Conservation (phyloP, 2,329 filamentous ascomycete genomes). For the Berkeleyomyces basicola region DNA sequence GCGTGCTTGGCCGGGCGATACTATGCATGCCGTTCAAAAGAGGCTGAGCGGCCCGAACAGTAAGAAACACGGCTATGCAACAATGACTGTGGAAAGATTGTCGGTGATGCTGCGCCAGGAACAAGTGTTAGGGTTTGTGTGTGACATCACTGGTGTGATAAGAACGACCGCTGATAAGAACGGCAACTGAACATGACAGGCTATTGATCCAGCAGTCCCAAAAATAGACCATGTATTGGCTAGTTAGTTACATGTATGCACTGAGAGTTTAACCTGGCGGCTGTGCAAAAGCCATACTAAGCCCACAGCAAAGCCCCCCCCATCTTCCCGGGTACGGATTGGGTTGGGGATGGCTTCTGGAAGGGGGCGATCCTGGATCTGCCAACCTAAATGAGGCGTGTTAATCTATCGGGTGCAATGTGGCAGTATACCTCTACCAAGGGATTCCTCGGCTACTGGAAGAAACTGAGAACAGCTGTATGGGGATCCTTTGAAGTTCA, state of each 20-base stretch:
- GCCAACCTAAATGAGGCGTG: not conserved
- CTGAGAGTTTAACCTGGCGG: too few relatives aligned
- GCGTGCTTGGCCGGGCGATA: not conserved
- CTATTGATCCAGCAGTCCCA: too few relatives aligned
- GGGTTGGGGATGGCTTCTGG: not conserved
- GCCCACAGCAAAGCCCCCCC: too few relatives aligned
- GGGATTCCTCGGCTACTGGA: not conserved
- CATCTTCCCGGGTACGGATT: not conserved
- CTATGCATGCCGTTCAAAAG: not conserved
- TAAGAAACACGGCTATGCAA: not conserved
- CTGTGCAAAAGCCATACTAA: not conserved
- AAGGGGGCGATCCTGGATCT: not conserved
- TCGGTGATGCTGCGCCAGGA: not conserved
- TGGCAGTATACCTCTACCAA: not conserved
- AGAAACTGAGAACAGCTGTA: not conserved
- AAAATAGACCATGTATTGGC: too few relatives aligned
- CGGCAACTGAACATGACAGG: too few relatives aligned
- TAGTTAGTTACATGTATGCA: too few relatives aligned
- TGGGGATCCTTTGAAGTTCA: not conserved
- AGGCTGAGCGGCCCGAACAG: not conserved
- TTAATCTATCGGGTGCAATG: not conserved
- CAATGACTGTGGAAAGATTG: not conserved
- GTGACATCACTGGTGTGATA: too few relatives aligned
- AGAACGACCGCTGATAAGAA: too few relatives aligned
- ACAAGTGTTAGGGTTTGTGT: not conserved